A percentile compares a stretch with the other conserved stretches of the same genome.
These are phyloP conservation scores for Phialemonium atrogriseum DNA, from an alignment of 2,329 filamentous ascomycete species.

Conservation along the genomic window DNA sequence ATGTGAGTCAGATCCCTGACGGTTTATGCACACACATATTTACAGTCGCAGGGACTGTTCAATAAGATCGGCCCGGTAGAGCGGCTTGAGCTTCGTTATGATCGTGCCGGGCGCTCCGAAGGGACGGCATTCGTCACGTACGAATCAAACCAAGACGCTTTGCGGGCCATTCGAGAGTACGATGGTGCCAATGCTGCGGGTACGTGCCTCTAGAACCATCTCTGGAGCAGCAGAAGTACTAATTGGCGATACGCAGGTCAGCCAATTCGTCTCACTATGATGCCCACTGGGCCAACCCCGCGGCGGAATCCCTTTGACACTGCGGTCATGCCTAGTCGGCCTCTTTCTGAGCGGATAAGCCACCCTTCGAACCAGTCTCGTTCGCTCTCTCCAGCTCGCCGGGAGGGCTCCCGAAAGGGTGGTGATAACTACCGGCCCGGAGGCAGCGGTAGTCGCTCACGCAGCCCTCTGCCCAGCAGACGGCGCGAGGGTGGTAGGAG, in stretches of 20 bases:
- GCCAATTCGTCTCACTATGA: slow-evolving; percentile 66
- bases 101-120: slow-evolving; percentile 81
- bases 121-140: slow-evolving; percentile 82
- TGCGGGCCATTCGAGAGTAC: slow-evolving; percentile 68
- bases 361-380: slow-evolving; percentile 50
- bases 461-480: slow-evolving; percentile 46
- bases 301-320: slow-evolving; percentile 49
- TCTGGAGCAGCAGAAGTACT: not conserved
- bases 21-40: slow-evolving; percentile 14
- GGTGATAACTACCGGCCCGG: slow-evolving; percentile 77
- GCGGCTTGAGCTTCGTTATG: slow-evolving; percentile 67
- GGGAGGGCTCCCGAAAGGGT: slow-evolving; percentile 52
- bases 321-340: slow-evolving; percentile 45
- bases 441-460: slow-evolving; percentile 37
- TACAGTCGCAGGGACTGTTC: slow-evolving; percentile 62
- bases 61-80: slow-evolving; percentile 63
- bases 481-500: slow-evolving; percentile 30
- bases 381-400: slow-evolving; percentile 45
- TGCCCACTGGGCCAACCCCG: slow-evolving; percentile 41
- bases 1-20: slow-evolving; percentile 40
- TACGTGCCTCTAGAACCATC: slow-evolving; percentile 19
- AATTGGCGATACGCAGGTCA: slow-evolving; percentile 44
- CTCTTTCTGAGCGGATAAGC: slow-evolving; percentile 55
- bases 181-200: slow-evolving; percentile 87
- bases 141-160: slow-evolving; percentile 60